A percentile compares a stretch with the other conserved stretches of the same genome.
Evolutionary conservation across 2,329 filamentous ascomycete species (phyloP).

Genomic region (Xenosphaeropsis pyriputrescens): DNA sequence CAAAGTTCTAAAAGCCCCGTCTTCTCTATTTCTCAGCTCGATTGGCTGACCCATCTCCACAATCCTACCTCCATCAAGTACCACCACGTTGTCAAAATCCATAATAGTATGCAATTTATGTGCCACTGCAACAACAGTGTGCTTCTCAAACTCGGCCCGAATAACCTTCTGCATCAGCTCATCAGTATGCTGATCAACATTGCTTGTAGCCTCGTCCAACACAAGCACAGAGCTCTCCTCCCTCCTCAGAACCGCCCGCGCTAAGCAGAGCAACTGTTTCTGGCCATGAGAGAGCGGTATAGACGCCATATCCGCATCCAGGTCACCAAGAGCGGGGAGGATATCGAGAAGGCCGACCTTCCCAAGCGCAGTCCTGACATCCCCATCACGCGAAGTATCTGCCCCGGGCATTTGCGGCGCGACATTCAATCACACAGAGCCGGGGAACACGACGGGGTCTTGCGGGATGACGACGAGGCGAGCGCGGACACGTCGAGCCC

Average conservation of each 20-base stretch:
- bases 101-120: too few species aligned
- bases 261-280: neutral
- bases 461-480: constrained; percentile 15
- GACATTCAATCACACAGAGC: constrained; percentile 1
- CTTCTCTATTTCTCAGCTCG: too few species aligned
- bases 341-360: too few species aligned
- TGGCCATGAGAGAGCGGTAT: neutral
- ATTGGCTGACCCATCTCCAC: neutral
- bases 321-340: too few species aligned
- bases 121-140: too few species aligned
- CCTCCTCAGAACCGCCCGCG: neutral
- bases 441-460: constrained; percentile 2
- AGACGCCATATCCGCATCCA: too few species aligned
- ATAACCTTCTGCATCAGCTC: neutral
- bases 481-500: constrained; percentile 26
- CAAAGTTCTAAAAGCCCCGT: too few species aligned
- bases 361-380: too few species aligned
- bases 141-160: neutral
- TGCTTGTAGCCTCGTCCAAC: neutral
- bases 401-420: neutral
- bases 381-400: too few species aligned
- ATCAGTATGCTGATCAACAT: neutral
- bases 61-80: neutral
- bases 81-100: neutral
- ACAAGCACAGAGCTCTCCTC: neutral